Conservation (phyloP, 345 rosid genomes). For the Eucalyptus sp. region DNA sequence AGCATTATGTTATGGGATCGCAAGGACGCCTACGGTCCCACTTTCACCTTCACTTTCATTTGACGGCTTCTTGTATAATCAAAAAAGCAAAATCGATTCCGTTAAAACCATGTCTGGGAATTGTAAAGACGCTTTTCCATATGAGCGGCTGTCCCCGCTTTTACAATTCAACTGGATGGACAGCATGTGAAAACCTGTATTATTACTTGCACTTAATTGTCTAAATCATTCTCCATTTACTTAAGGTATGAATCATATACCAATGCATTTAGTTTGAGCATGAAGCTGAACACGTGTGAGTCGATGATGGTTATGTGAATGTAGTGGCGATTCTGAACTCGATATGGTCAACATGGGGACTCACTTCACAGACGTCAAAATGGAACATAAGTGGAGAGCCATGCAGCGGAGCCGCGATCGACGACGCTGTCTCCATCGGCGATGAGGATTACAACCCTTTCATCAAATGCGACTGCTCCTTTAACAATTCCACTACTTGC, state of each 20-base stretch:
- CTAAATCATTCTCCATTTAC: background rate
- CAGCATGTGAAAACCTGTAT: background rate
- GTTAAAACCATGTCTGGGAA: background rate
- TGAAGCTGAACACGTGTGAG: background rate
- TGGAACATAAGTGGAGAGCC: constrained; percentile 56
- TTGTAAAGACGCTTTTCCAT: background rate
- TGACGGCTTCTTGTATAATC: background rate
- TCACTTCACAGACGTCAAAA: background rate
- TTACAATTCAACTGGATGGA: background rate
- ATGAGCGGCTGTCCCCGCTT: background rate
- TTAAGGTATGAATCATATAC: background rate
- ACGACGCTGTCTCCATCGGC: background rate
- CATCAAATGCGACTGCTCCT: constrained; percentile 51
- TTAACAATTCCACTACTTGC: constrained; percentile 3
- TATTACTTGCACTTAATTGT: background rate
- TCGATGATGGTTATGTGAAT: background rate
- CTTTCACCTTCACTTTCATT: background rate
- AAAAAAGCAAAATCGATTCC: background rate
- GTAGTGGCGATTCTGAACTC: constrained; percentile 33
- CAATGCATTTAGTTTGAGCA: background rate
- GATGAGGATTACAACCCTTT: constrained; percentile 15
- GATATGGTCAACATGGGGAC: constrained; percentile 36
- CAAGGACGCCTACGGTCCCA: background rate
- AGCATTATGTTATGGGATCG: background rate
- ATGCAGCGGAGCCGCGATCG: constrained; percentile 38